phyloP scores from a whole-genome alignment of 768 basidiomycete genomes.

The Pholiota conissans region DNA sequence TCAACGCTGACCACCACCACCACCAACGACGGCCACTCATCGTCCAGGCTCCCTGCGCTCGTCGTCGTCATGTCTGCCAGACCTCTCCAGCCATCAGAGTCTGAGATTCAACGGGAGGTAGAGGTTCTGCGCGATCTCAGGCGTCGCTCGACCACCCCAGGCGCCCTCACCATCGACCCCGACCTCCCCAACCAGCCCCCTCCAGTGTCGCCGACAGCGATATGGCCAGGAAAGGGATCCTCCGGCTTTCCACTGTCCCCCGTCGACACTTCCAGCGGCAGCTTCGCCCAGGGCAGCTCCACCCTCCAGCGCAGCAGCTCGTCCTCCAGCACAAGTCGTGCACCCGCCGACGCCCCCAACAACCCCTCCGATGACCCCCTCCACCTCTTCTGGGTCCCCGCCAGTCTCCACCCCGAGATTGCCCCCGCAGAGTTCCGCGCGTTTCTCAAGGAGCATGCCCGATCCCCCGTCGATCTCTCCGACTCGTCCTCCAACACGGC shows the following conservation, averaged over 20 bases:
- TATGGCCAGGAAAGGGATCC: constrained; percentile 39
- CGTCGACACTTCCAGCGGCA: constrained; percentile 45
- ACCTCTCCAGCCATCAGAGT: constrained; percentile 74
- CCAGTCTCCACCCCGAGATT: constrained; percentile 94
- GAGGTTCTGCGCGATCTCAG: constrained; percentile 83
- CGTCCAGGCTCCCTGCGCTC: constrained; percentile 5
- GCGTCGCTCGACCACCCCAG: constrained; percentile 82
- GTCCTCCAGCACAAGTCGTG: constrained; percentile 17
- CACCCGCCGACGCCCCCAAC: constrained; percentile 31
- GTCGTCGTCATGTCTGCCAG: constrained; percentile 35
- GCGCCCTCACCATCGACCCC: constrained; percentile 84
- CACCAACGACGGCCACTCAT: background rate
- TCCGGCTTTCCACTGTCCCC: constrained; percentile 29
- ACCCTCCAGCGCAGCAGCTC: constrained; percentile 16
- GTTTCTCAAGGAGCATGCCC: constrained; percentile 92
- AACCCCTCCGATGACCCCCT: constrained; percentile 71
- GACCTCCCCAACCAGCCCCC: constrained; percentile 82
- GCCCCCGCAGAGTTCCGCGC: constrained; percentile 94
- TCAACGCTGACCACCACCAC: constrained; percentile 1
- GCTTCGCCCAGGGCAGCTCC: constrained; percentile 26
- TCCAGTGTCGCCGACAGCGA: constrained; percentile 54
- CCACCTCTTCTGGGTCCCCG: constrained; percentile 98
- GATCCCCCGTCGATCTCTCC: constrained; percentile 49
- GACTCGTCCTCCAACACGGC: constrained; percentile 40
- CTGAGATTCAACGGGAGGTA: constrained; percentile 86